These are phyloP conservation scores for Globisporangium recalcitrans DNA, from an alignment of 352 stramenopile species.

Conservation along the genomic window DNA sequence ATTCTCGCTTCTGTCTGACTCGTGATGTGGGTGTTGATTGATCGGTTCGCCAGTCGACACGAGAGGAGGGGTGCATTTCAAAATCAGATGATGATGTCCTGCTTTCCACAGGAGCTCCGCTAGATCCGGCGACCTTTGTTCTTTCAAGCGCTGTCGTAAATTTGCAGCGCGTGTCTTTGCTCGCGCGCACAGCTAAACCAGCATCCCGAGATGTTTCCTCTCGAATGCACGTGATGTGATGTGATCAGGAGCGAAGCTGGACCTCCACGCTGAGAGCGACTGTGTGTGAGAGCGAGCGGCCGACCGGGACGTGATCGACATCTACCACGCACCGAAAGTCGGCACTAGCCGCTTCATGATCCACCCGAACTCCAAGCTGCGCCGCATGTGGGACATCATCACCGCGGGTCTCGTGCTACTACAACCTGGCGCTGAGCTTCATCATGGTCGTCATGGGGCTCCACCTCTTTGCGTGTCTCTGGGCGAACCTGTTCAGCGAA, in stretches of 20 bases:
- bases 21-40: background rate
- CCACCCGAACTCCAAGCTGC: constrained; percentile 74
- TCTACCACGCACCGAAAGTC: constrained; percentile 67
- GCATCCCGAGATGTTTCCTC: too few species aligned
- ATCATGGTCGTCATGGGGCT: constrained; percentile 57
- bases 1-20: background rate
- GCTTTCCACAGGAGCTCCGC: too few species aligned
- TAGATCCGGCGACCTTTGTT: too few species aligned
- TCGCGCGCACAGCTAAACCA: too few species aligned
- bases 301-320: constrained; percentile 54
- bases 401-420: constrained; percentile 74
- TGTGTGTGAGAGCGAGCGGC: too few species aligned
- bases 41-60: background rate
- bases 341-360: constrained; percentile 64
- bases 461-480: constrained; percentile 70
- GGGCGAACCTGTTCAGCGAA: constrained; percentile 66
- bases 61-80: too few species aligned
- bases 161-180: too few species aligned
- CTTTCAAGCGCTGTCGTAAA: too few species aligned
- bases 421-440: constrained; percentile 72
- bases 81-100: too few species aligned
- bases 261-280: too few species aligned
- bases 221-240: too few species aligned
- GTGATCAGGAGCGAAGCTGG: too few species aligned
- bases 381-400: constrained; percentile 60